A percentile compares a stretch with the other conserved stretches of the same genome.
phyloP scores from a whole-genome alignment of 2,329 filamentous ascomycete species.

The Paramyrothecium roridum region DNA sequence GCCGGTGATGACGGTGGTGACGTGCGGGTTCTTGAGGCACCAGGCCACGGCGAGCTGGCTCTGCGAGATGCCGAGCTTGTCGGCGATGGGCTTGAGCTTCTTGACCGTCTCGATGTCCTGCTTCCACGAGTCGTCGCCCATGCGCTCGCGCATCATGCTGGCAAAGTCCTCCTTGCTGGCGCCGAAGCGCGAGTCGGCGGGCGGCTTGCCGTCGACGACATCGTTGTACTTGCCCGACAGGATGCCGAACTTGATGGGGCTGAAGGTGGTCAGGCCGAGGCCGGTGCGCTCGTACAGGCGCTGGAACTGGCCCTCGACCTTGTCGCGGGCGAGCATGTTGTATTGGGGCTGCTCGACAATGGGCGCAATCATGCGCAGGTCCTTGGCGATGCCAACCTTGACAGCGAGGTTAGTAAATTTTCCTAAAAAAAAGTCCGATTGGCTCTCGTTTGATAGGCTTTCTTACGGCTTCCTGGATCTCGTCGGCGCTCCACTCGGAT shows the following conservation, averaged over 20 bases:
- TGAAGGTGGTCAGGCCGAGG: slow-evolving; percentile 59
- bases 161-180: slow-evolving; percentile 57
- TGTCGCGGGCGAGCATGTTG: slow-evolving; percentile 59
- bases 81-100: slow-evolving; percentile 47
- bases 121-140: slow-evolving; percentile 48
- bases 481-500: slow-evolving; percentile 66
- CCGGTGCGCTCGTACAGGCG: slow-evolving; percentile 57
- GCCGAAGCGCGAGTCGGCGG: slow-evolving; percentile 55
- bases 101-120: slow-evolving; percentile 41
- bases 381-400: slow-evolving; percentile 52
- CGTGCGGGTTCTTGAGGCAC: slow-evolving; percentile 51
- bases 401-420: slow-evolving; percentile 5
- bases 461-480: slow-evolving; percentile 56
- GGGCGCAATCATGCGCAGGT: slow-evolving; percentile 58
- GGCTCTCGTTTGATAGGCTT: too few species aligned
- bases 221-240: slow-evolving; percentile 65
- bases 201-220: slow-evolving; percentile 44
- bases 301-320: slow-evolving; percentile 62
- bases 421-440: too few species aligned
- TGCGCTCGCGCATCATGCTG: slow-evolving; percentile 46
- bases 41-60: slow-evolving; percentile 50
- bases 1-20: slow-evolving; percentile 50
- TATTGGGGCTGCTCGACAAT: slow-evolving; percentile 67
- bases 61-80: slow-evolving; percentile 52
- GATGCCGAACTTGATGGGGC: slow-evolving; percentile 55